Percentiles rank a stretch among this genome's conserved stretches.
These are phyloP conservation scores for Huntiella bhutanensis DNA, from an alignment of 2,329 filamentous ascomycete species.

Conservation along the genomic window DNA sequence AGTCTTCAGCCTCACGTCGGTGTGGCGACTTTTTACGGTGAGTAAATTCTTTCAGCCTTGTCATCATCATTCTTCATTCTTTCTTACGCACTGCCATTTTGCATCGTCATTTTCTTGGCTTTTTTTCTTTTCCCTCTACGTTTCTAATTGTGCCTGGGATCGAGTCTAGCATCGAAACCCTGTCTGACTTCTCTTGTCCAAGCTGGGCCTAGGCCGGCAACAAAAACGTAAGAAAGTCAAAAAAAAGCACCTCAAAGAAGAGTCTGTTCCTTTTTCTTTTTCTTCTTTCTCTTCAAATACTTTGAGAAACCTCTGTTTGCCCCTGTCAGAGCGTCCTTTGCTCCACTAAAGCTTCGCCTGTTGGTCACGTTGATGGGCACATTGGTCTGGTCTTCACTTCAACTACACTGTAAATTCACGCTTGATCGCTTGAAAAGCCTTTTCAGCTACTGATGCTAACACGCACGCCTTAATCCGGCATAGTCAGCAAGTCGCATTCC, in stretches of 20 bases:
- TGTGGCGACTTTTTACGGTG: background rate
- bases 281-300: too few relatives aligned
- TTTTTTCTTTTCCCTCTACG: background rate
- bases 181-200: constrained; percentile 1
- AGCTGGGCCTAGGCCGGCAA: background rate
- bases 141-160: background rate
- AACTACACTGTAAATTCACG: too few relatives aligned
- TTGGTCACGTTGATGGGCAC: too few relatives aligned
- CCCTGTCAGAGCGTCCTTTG: too few relatives aligned
- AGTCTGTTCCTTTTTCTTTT: background rate
- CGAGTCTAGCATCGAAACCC: background rate
- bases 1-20: too few relatives aligned
- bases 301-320: too few relatives aligned
- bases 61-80: background rate
- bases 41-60: background rate
- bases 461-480: too few relatives aligned
- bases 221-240: background rate
- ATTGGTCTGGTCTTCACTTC: too few relatives aligned
- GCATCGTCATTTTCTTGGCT: background rate
- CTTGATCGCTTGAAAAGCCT: too few relatives aligned
- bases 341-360: too few relatives aligned
- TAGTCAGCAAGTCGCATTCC: too few relatives aligned
- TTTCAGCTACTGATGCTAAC: too few relatives aligned
- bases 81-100: background rate
- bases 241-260: background rate